phyloP scores from a whole-genome alignment of 768 basidiomycete species.

The Tulasnella sp. region DNA sequence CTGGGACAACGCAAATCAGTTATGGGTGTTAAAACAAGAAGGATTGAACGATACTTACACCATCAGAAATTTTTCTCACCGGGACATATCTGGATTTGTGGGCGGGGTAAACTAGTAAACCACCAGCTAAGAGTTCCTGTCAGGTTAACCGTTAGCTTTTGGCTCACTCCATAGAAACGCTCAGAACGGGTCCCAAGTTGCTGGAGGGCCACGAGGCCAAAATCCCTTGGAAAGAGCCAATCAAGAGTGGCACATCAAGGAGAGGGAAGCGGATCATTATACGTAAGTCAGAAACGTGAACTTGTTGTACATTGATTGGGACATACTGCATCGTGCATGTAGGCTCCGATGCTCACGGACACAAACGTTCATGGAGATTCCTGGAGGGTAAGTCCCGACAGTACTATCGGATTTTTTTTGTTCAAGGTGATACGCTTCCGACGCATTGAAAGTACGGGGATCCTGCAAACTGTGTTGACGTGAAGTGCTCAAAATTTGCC shows the following conservation, averaged over 20 bases:
- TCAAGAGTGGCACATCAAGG: constrained; percentile 13
- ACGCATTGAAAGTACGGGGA: background rate
- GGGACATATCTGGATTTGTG: background rate
- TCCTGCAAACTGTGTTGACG: background rate
- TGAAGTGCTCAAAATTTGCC: background rate
- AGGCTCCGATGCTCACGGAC: constrained; percentile 2
- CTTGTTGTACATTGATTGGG: too few species aligned
- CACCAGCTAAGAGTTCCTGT: background rate
- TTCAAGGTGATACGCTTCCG: background rate
- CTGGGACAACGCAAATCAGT: background rate
- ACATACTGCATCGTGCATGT: background rate
- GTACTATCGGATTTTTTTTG: background rate
- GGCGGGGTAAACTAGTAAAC: background rate
- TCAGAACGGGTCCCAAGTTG: background rate
- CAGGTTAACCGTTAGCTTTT: background rate
- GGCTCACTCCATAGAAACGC: background rate
- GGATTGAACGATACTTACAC: background rate
- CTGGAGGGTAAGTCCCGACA: background rate
- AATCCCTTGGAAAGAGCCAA: background rate
- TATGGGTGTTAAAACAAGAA: background rate
- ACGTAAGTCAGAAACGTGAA: background rate
- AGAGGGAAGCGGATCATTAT: background rate
- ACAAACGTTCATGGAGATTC: background rate
- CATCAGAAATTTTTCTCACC: background rate
- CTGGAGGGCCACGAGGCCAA: background rate